Base-by-base conservation (phyloP, 2,329 filamentous ascomycete genomes). In the Epichloe festucae region DNA sequence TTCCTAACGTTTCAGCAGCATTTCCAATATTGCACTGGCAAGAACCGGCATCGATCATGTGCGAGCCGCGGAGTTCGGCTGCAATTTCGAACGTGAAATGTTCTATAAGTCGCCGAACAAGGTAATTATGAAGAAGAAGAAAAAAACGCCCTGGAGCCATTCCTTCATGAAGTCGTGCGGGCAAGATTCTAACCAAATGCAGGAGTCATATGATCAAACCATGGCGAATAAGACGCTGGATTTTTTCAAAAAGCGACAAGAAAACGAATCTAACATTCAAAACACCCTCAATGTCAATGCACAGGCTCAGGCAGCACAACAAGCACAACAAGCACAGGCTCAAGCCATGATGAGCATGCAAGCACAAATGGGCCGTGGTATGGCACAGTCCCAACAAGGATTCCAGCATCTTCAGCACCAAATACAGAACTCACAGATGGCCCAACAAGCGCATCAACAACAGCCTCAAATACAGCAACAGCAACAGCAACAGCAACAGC, bases 361-460 rank as follows among this genome's bases (percentile, higher is more conserved):
- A 53, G 70, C 67, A 12, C 72, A 76, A 55, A 74, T 79, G 67
- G 70, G 71, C 40, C 71, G 77, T 38, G 71, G 70, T 12, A 72
- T 76, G 64, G 70, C 69, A 0, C 76, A 75, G 58, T 70, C 67
- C 6, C 65, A 76, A 54, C 77, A 73, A 57, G 73, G 70, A 1
- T 81, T 82, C 53, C 78, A 78, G 54, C 73, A 76, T 46, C 69
- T 81, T 38, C 78, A 79, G 53, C 77, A 79, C 51, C 75, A 72
- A 51, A 79, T 80, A 75, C 78, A 81, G 58, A 65, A 72, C 4
- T 71, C 74, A 1, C 73, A 72, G 39, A 71, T 80, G 23, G 69
- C 73, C 10, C 77, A 66, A 49, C 63, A 63, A 48, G 53, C 53
- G 15, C 60, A 62, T 27, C 60, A 58, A 41, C 60, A 58, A 41